Conservation (phyloP, 805 yeast species). For the Candida dajiaensis region DNA sequence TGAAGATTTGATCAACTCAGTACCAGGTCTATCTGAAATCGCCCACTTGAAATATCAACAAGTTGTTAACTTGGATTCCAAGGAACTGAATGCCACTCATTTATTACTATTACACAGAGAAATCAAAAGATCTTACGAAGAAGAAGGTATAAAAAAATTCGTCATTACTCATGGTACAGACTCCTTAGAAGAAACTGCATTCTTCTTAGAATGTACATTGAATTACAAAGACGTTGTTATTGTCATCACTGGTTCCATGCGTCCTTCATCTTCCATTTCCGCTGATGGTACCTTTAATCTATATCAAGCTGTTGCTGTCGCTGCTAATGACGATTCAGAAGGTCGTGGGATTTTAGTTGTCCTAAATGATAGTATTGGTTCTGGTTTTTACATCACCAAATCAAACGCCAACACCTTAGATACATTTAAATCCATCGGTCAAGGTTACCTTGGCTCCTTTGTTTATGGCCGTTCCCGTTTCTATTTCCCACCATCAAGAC, state of each 20-base stretch:
- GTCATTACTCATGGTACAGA: conserved; percentile 72
- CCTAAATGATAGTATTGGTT: conserved; percentile 60
- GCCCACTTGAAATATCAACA: conserved; percentile 60
- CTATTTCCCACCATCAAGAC: conserved; percentile 57
- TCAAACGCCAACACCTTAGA: conserved; percentile 66
- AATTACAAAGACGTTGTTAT: conserved; percentile 46
- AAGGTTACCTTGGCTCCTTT: conserved; percentile 66
- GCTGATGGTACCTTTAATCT: conserved; percentile 72
- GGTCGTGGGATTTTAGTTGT: conserved; percentile 61
- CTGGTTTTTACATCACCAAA: conserved; percentile 66
- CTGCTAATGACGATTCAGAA: conserved; percentile 42
- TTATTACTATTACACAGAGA: conserved; percentile 41
- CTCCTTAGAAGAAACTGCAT: conserved; percentile 63
- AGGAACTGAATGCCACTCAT: conserved; percentile 46
- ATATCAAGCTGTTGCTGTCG: conserved; percentile 63
- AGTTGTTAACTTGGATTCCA: conserved; percentile 56
- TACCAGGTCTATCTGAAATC: conserved; percentile 54
- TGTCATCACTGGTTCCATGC: conserved; percentile 69
- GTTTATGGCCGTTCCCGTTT: conserved; percentile 61
- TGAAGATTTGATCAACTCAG: conserved; percentile 45
- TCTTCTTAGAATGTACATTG: conserved; percentile 48
- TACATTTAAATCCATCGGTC: conserved; percentile 62
- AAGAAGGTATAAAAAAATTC: conserved; percentile 45
- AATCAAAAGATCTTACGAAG: conserved; percentile 37
- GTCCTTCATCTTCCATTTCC: conserved; percentile 65